phyloP scores from a whole-genome alignment of 768 basidiomycete genomes.

The Phanerochaete carnosa region DNA sequence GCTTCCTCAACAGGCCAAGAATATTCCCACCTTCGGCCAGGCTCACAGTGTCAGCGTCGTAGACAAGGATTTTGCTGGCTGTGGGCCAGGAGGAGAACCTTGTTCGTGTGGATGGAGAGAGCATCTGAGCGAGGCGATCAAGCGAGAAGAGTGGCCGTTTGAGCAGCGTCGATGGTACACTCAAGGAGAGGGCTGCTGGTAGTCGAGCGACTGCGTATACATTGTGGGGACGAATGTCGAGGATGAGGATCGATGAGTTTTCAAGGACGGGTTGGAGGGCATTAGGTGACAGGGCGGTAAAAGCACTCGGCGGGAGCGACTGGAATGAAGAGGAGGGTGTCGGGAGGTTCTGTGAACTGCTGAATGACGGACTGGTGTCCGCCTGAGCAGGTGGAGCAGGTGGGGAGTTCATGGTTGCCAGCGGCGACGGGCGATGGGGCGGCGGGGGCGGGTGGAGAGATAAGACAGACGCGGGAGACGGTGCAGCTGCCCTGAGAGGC shows the following conservation, averaged over 20 bases:
- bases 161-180: slow-evolving; percentile 91
- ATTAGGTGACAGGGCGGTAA: slow-evolving; percentile 23
- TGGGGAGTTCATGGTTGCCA: slow-evolving; percentile 25
- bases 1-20: slow-evolving; percentile 71
- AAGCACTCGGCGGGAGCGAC: slow-evolving; percentile 15
- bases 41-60: slow-evolving; percentile 66
- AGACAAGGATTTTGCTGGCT: slow-evolving; percentile 68
- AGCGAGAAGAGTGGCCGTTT: slow-evolving; percentile 87
- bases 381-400: slow-evolving; percentile 17
- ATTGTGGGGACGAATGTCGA: slow-evolving; percentile 88
- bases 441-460: slow-evolving; percentile 7
- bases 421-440: slow-evolving; percentile 20
- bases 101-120: slow-evolving; percentile 59
- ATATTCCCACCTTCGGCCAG: slow-evolving; percentile 68
- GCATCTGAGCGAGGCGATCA: slow-evolving; percentile 72
- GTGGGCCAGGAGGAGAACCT: slow-evolving; percentile 59
- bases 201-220: slow-evolving; percentile 67
- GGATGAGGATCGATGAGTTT: slow-evolving; percentile 51
- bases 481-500: background rate
- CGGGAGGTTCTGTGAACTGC: background rate
- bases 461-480: background rate
- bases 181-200: slow-evolving; percentile 72
- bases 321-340: background rate
- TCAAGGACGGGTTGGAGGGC: slow-evolving; percentile 30
- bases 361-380: background rate